phyloP scores from a whole-genome alignment of 75 land plant genomes.

The Cryptomeria japonica region DNA sequence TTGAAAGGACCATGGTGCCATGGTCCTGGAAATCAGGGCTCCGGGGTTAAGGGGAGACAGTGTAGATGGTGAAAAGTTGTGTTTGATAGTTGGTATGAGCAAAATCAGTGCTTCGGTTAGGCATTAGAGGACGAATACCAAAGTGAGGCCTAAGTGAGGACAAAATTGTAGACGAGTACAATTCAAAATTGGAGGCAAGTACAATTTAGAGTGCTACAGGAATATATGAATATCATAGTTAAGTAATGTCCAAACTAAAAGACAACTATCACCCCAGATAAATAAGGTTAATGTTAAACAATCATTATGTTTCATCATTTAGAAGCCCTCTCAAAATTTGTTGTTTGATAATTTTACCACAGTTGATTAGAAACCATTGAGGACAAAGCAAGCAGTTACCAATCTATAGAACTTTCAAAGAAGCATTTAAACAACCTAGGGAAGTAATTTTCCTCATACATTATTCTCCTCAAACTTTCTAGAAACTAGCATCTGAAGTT shows the following conservation, averaged over 20 bases:
- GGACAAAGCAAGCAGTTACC: not conserved
- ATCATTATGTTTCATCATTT: not conserved
- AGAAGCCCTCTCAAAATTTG: not conserved
- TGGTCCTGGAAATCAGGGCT: no score
- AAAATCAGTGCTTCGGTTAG: no score
- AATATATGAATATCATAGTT: no score
- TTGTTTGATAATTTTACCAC: not conserved
- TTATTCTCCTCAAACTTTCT: not conserved
- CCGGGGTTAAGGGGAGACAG: no score
- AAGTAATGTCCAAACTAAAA: not conserved
- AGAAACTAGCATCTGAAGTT: not conserved
- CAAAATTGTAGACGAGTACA: no score
- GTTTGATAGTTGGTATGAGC: no score
- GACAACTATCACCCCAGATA: not conserved
- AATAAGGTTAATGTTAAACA: not conserved
- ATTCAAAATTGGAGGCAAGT: no score
- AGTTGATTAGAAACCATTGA: not conserved
- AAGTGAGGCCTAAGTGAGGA: no score
- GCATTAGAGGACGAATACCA: no score
- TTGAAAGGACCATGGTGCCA: no score
- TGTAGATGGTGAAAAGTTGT: no score
- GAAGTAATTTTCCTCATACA: not conserved
- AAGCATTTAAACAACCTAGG: not conserved
- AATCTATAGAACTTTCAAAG: not conserved
- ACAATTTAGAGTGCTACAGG: no score